Conservation (phyloP, 108 stramenopile genomes). For the Thalassiosira profunda region DNA sequence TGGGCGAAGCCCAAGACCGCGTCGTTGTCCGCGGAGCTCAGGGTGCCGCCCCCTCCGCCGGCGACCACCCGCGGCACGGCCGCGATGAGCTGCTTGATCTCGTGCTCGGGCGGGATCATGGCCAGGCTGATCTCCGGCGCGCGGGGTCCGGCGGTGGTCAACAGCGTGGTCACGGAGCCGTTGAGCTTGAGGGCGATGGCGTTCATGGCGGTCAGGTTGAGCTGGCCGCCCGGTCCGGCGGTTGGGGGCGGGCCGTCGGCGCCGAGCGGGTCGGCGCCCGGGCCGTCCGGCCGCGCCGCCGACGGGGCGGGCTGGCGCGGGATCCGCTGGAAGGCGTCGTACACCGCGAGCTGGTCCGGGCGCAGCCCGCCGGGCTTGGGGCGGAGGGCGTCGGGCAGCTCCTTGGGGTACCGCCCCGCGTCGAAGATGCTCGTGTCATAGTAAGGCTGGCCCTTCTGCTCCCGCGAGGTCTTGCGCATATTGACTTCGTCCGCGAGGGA, state of each 20-base stretch:
- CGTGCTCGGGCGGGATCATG: constrained; percentile 94
- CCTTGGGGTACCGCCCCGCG: constrained; percentile 87
- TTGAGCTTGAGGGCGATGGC: constrained; percentile 81
- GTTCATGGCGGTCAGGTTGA: constrained; percentile 72
- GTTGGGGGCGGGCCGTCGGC: constrained; percentile 11
- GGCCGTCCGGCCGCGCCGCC: constrained; percentile 13
- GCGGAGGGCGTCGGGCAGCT: constrained; percentile 92
- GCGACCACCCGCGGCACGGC: constrained; percentile 88
- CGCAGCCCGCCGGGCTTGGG: constrained; percentile 95
- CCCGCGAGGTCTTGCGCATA: constrained; percentile 81
- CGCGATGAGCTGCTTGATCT: constrained; percentile 87
- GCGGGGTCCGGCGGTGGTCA: constrained; percentile 81
- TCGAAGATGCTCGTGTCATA: constrained; percentile 96
- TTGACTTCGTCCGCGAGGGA: constrained; percentile 73
- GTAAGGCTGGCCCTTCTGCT: constrained; percentile 89
- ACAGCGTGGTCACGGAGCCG: constrained; percentile 70
- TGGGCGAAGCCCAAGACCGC: constrained; percentile 92
- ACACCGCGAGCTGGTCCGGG: constrained; percentile 93
- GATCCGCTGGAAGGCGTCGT: constrained; percentile 96
- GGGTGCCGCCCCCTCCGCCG: constrained; percentile 43
- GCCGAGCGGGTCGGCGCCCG: constrained; percentile 2
- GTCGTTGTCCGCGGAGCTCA: constrained; percentile 82
- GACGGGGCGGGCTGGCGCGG: constrained; percentile 81
- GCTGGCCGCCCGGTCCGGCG: constrained; percentile 40
- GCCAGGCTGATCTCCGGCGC: constrained; percentile 86